A percentile compares a stretch with the other conserved stretches of the same genome.
phyloP scores from a whole-genome alignment of 306 rosid species.

The Dryas alaskensis region DNA sequence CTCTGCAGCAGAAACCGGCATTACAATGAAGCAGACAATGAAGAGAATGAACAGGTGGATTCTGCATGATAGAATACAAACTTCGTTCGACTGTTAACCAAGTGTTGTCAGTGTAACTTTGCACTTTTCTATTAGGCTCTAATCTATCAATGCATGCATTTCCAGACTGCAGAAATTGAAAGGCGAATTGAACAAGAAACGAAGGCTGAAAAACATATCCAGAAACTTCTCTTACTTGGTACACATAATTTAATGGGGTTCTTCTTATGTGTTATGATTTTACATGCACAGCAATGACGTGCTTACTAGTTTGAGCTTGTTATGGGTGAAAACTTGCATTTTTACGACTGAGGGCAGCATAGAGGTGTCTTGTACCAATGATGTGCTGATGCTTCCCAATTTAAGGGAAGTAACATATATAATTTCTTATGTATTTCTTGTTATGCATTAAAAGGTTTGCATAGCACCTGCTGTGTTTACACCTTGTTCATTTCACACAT shows the following conservation, averaged over 20 bases:
- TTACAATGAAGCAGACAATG: slow-evolving; percentile 59
- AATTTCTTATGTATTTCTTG: not conserved
- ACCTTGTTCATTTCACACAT: not conserved
- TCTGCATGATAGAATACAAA: not conserved
- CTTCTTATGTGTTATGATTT: slow-evolving; percentile 11
- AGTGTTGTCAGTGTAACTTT: not conserved
- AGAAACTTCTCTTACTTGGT: slow-evolving; percentile 95
- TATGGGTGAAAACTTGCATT: not conserved
- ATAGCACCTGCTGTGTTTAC: not conserved
- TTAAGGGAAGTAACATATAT: not conserved
- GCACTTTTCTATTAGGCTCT: slow-evolving; percentile 6
- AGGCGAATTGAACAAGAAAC: slow-evolving; percentile 91
- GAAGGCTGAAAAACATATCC: slow-evolving; percentile 89
- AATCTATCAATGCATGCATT: slow-evolving; percentile 31
- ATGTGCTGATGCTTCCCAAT: not conserved
- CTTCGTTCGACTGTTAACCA: not conserved
- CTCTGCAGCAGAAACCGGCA: slow-evolving; percentile 85
- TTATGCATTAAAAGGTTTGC: not conserved
- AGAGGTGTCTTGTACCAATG: slow-evolving; percentile 14
- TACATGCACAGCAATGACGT: slow-evolving; percentile 12
- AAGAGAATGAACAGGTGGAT: slow-evolving; percentile 85
- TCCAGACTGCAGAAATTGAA: slow-evolving; percentile 88
- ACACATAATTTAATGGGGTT: slow-evolving; percentile 22
- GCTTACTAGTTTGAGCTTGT: slow-evolving; percentile 12
- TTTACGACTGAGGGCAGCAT: slow-evolving; percentile 2